phyloP scores from a whole-genome alignment of 2,329 filamentous ascomycete species.

The Penicillium sp. region DNA sequence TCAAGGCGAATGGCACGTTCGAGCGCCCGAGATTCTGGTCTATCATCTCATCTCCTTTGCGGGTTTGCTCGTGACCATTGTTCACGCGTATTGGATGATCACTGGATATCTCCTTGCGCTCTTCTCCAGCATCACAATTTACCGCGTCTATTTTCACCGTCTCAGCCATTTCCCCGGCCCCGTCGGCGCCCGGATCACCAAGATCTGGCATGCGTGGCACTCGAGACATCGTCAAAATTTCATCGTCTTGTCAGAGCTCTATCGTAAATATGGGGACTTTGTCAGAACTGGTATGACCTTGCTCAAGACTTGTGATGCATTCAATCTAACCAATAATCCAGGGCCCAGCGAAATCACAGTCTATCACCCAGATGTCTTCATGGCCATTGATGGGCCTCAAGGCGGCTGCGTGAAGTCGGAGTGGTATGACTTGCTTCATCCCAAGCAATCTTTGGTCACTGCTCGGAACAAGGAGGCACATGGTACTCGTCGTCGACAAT shows the following conservation, averaged over 20 bases:
- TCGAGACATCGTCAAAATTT: constrained; percentile 32
- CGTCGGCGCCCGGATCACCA: constrained; percentile 38
- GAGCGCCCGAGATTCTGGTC: constrained; percentile 16
- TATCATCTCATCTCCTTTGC: constrained; percentile 10
- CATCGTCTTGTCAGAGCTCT: constrained; percentile 32
- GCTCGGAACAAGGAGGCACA: constrained; percentile 10
- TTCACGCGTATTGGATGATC: constrained; percentile 3
- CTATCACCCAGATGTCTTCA: constrained; percentile 20
- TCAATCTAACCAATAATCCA: not conserved
- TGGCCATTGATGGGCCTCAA: constrained; percentile 19
- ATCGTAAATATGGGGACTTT: constrained; percentile 38
- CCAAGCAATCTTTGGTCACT: constrained; percentile 14
- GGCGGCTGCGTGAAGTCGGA: constrained; percentile 18
- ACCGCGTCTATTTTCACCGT: constrained; percentile 46
- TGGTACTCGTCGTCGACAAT: constrained; percentile 8
- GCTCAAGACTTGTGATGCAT: not conserved
- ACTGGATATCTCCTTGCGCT: constrained; percentile 10
- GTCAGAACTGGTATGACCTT: constrained; percentile 35
- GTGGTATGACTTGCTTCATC: constrained; percentile 25
- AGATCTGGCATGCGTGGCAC: constrained; percentile 40
- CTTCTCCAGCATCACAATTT: constrained; percentile 40
- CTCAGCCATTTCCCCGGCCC: constrained; percentile 45
- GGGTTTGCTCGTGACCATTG: not conserved
- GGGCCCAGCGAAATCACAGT: constrained; percentile 23
- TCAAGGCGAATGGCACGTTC: constrained; percentile 24